Evolutionary conservation across 805 yeast genomes (phyloP), one percentile per base, ranked within the genome.

Genomic region (Nakazawaea populi): DNA sequence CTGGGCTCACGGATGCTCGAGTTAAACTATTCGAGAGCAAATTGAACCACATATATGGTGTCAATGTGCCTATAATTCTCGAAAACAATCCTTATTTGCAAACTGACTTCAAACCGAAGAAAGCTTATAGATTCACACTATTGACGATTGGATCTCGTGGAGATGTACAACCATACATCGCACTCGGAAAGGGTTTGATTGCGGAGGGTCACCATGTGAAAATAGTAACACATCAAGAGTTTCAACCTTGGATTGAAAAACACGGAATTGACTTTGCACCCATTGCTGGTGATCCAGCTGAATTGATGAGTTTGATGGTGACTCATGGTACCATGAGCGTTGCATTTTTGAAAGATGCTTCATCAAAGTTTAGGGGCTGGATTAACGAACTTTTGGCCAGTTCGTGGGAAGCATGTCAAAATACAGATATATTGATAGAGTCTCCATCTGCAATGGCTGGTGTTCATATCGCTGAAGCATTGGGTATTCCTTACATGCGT

Each of bases 401-500:
- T 0, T 75, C 96, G 12, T 92, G 97, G 97, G 73, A 75, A 18
- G 96, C 96, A 0, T 89, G 97, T 63, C 88, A 86, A 63, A 83
- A 73, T 4, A 73, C 88, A 2, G 97, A 92, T 61, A 77, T 92
- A 18, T 71, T 92, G 54, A 88, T 92, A 52, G 98, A 92, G 63
- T 87, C 96, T n/a, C 98, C 98, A 0, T 86, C 96, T 1, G 92
- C 97, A 0, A 90, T 92, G 91, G 91, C 87, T 12, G 98, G 98
- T 8, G 79, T 91, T 44, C 98, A 92, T 60, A 87, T 92, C 52
- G 97, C 98, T 3, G 98, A 92, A 64, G 96, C 95, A 1, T 67
- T 92, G 52, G 80, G 82, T 24, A 86, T 92, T 51, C 96, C 98
- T 0, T 92, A 92, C 63, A 87, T 88, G 71, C 75, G 97, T 59